Evolutionary conservation across 305 asterid species (phyloP), one percentile per base, ranked within the genome.

Genomic region (Fraxinus sp.): DNA sequence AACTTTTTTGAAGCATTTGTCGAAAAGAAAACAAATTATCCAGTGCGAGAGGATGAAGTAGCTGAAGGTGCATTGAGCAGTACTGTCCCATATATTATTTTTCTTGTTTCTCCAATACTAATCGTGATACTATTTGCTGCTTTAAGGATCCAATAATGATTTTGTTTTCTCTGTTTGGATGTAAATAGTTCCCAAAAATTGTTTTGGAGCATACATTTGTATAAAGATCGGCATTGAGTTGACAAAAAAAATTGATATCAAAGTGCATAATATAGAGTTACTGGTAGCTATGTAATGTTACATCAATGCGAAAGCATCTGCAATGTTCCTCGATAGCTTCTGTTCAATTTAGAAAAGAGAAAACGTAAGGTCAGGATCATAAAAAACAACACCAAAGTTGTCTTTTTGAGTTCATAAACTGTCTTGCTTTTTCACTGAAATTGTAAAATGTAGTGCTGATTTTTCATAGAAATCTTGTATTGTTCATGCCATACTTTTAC

Each of bases 1-100:
- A 90, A 84, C 80, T 96, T 90, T 87, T 96, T 96, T 55, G 92
- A 94, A 14, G 97, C 98, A 64, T 96, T 96, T 88, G 86, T 94
- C 8, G 75, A 82, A 81, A 89, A 93, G 41, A 91, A 89, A 85
- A 74, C 86, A 35, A 82, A 83, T 33, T 90, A 88, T 84, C 7
- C 92, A 49, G 3, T 78, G 18, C 74, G 85, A 75, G 93, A 90
- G 77, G 88, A 68, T 18, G 88, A 87, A 77, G 85, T 28, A 49
- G 93, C 88, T 35, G 96, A 92, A 89, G 90, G 78, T 83, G 87
- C 87, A 80, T 26, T 89, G 80, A 84, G 82, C 26, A 91, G 90
- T 84, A 87, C 92, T 78, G 77, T 93, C 13, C 93, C 96, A 0
- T 96, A 92, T 85, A 79, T 96, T 57, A 43, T 92, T 81, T 89